Evolutionary conservation across 352 stramenopile genomes (phyloP).

Genomic region (Globisporangium camurandrum): DNA sequence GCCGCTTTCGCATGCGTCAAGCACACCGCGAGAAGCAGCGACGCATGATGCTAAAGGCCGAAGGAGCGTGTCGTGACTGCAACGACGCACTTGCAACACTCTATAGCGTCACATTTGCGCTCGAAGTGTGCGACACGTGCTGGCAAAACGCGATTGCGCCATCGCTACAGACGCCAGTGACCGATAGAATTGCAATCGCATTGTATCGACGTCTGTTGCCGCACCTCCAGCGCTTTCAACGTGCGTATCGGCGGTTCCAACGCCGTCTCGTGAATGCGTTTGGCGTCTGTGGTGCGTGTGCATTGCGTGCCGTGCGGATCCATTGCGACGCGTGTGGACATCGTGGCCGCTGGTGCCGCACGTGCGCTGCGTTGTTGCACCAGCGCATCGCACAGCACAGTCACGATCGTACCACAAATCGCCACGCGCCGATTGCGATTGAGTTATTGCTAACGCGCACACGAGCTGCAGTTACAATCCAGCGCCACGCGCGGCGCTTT

Average conservation of each 20-base stretch:
- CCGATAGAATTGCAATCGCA: neutral
- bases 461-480: constrained; percentile 26
- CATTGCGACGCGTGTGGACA: constrained; percentile 36
- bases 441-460: constrained; percentile 18
- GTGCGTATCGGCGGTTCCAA: constrained; percentile 31
- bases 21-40: constrained; percentile 23
- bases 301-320: constrained; percentile 22
- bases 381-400: too few species aligned
- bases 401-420: too few species aligned
- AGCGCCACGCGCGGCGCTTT: constrained; percentile 35
- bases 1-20: constrained; percentile 22
- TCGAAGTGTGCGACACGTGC: constrained; percentile 31
- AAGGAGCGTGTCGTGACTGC: constrained; percentile 39
- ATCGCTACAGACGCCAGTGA: neutral
- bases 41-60: constrained; percentile 21
- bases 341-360: constrained; percentile 27
- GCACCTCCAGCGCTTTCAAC: constrained; percentile 21
- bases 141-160: constrained; percentile 8
- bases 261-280: constrained; percentile 9
- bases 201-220: constrained; percentile 23
- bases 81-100: constrained; percentile 23
- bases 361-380: constrained; percentile 35
- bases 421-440: constrained; percentile 19
- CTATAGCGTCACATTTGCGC: constrained; percentile 23
- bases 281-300: constrained; percentile 36